Base-by-base conservation (phyloP, 1,284 basidiomycete genomes). In the Papiliotrema fonsecae region DNA sequence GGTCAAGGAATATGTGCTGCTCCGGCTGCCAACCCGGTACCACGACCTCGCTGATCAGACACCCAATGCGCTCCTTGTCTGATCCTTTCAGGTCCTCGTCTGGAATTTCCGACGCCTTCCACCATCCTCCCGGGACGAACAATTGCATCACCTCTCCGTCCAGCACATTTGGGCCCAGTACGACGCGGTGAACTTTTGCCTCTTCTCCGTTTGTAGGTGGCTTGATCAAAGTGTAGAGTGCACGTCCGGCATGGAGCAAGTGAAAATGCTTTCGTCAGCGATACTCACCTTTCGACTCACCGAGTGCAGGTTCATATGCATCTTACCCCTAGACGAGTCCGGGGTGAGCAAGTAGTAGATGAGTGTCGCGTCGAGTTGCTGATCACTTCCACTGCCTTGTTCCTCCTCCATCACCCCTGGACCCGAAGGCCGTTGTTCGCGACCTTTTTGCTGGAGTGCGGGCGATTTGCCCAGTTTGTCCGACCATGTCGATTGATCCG, bases 101-200 rank as follows among this genome's bases (percentile, higher is more conserved):
- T 1, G 68, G 70, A 11, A 73, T 59, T 50, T 69, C 66, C 24
- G 56, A 60, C 2, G 68, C 66, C 42, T 73, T 73, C 69, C 70
- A 73, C 63, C 69, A 70, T 38, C 68, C 69, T 2, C 67, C 69
- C 3, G 65, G 66, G 5, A 72, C 67, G 44, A 67, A 65, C 5
- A 73, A 54, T 52, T 72, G 70, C 25, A 54, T 50, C 4, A 69
- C 55, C 42, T 73, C 69, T 4, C 70, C 69, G 4, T 46, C 42
- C 1, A 44, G 41, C 9, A 51, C 26, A 47, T 72, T 51, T 3
- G 57, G 19, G 1, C 70, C 71, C 47, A 72, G 53, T 25, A 67
- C 47, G 34, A 69, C 55, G 1, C 61, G 54, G 31, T 66, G 61
- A 47, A 71, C 57, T 21, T 55, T 49, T 0, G 67, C 66, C 10